phyloP scores from a whole-genome alignment of 805 yeast genomes.

The Barnettozyma sucrosica region DNA sequence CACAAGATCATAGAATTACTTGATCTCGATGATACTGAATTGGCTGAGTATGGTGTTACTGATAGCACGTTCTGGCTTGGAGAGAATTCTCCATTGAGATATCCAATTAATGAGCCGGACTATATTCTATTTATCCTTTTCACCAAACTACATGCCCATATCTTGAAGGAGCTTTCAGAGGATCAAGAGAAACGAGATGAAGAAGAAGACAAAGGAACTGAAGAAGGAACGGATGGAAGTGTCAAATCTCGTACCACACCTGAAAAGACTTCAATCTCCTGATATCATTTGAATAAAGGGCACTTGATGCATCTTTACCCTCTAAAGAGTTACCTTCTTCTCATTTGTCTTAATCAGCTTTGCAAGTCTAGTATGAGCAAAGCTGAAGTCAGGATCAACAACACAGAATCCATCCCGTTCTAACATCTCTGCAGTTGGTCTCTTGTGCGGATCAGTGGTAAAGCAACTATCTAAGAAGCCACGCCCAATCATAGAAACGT shows the following conservation, averaged over 20 bases:
- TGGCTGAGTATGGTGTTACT: constrained; percentile 14
- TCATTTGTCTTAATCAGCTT: constrained; percentile 43
- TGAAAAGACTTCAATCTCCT: neutral
- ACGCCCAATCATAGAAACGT: constrained; percentile 59
- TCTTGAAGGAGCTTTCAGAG: constrained; percentile 2
- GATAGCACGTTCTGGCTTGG: constrained; percentile 55
- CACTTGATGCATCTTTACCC: neutral
- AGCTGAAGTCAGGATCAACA: constrained; percentile 38
- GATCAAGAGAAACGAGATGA: neutral
- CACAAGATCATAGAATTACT: constrained; percentile 29
- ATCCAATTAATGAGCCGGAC: constrained; percentile 64
- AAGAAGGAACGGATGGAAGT: neutral
- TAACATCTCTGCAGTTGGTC: constrained; percentile 81
- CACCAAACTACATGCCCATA: constrained; percentile 19
- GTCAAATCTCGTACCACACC: neutral
- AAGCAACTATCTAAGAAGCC: constrained; percentile 75
- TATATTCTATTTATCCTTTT: constrained; percentile 42
- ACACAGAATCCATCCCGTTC: constrained; percentile 48
- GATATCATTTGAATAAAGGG: neutral
- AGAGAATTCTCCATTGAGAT: constrained; percentile 59
- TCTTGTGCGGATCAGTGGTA: constrained; percentile 63
- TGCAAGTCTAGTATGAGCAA: constrained; percentile 50
- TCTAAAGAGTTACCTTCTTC: constrained; percentile 20
- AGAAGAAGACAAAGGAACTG: constrained; percentile 1
- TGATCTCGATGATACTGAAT: constrained; percentile 22